Evolutionary conservation across 23 red algal species (phyloP), one percentile per base, ranked within the genome.

Genomic region (Gracilariopsis chorda): DNA sequence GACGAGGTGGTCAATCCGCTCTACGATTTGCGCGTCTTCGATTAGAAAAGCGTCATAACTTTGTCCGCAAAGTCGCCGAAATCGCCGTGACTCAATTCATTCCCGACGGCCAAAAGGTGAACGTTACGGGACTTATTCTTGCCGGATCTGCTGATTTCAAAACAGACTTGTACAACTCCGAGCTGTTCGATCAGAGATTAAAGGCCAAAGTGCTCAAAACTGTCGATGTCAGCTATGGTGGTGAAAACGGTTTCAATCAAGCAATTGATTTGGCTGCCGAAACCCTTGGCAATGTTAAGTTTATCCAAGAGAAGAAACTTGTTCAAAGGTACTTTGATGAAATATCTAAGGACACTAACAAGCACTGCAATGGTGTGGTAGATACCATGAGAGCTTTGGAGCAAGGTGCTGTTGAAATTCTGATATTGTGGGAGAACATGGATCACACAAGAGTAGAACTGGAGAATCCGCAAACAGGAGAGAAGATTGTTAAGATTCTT

Each of bases 141-240:
- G 96, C 92, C 21, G 96, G 96, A 32, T 98, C 96, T 21, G 96
- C 96, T 30, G 96, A 98, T 78, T 98, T 98, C 73, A 98, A 98
- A 61, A 98, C 94, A 36, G 96, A 98, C 20, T 85, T 98, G 23
- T 93, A 92, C 46, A 90, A 72, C 41, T 92, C 85, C 8, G 96
- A 98, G 57, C 48, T 98, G n/a, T 98, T 98, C 68, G 96, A 98
- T 57, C 96, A 92, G 60, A 80, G 96, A 64, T 83, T 98, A 36
- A 90, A 94, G 65, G 93, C 90, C 34, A 98, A 98, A 53, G 88
- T 98, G 24, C 82, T 98, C 28, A 95, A 92, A 40, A 94, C 94
- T 12, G 96, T 98, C 29, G 96, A 98, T 51, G 90, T 98, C 8
- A 92, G 86, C 47, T 98, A 98, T 83, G 96, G 96, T 29, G 96